phyloP scores from a whole-genome alignment of 2,329 filamentous ascomycete genomes.

The Graphiopsis chlorocephala region DNA sequence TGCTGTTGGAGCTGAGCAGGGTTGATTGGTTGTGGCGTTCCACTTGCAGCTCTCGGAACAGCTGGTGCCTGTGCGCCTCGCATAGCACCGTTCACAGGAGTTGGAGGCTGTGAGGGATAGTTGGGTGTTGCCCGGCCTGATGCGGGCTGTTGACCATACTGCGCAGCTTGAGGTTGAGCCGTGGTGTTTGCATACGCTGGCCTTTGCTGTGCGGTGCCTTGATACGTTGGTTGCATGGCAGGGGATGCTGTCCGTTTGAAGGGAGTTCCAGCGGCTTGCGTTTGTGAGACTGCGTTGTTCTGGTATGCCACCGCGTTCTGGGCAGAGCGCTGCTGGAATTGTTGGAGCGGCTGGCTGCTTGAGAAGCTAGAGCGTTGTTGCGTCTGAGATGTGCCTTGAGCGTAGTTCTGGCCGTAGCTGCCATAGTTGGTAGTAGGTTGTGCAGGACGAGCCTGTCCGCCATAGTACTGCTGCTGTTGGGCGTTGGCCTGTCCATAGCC shows the following conservation, averaged over 20 bases:
- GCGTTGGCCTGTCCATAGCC: slow-evolving; percentile 26
- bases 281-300: slow-evolving; percentile 20
- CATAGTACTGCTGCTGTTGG: slow-evolving; percentile 27
- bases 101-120: slow-evolving; percentile 30
- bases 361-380: slow-evolving; percentile 25
- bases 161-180: slow-evolving; percentile 16
- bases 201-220: neutral
- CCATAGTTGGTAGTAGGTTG: slow-evolving; percentile 19
- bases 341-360: slow-evolving; percentile 23
- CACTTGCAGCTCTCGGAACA: neutral
- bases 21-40: slow-evolving; percentile 7
- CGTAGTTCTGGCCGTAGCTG: slow-evolving; percentile 24
- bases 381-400: slow-evolving; percentile 23
- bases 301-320: slow-evolving; percentile 28
- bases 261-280: slow-evolving; percentile 15
- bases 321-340: slow-evolving; percentile 27
- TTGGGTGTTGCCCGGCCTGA: slow-evolving; percentile 31
- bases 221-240: slow-evolving; percentile 19
- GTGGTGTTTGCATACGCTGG: slow-evolving; percentile 15
- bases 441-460: slow-evolving; percentile 18
- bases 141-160: slow-evolving; percentile 24
- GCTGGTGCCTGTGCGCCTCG: neutral
- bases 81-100: slow-evolving; percentile 27
- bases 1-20: neutral
- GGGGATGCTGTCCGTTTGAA: slow-evolving; percentile 30